Evolutionary conservation across 2,329 filamentous ascomycete genomes (phyloP).

Genomic region (Triangularia verruculosa): DNA sequence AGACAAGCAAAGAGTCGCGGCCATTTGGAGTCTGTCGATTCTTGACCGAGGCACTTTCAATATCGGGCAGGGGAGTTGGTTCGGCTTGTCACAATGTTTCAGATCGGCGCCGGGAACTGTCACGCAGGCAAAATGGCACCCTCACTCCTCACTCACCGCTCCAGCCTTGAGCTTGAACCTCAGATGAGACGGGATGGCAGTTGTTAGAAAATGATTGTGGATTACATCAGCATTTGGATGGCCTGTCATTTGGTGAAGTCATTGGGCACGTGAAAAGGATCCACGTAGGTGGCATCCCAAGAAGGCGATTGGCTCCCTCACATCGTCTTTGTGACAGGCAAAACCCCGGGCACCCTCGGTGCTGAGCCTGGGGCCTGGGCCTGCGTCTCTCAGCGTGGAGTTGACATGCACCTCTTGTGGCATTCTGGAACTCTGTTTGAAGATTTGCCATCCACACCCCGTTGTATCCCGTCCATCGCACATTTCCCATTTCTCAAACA

Average conservation of each 20-base stretch:
- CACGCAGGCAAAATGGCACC: not conserved
- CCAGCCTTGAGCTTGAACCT: not conserved
- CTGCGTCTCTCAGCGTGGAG: not conserved
- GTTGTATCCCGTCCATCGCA: not conserved
- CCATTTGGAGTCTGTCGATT: too few species aligned
- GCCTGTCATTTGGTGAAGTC: not conserved
- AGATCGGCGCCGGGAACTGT: not conserved
- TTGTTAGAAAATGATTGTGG: not conserved
- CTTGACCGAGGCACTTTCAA: not conserved
- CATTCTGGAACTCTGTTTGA: not conserved
- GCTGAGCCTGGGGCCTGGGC: not conserved
- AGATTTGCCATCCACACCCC: not conserved
- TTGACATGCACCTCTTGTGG: not conserved
- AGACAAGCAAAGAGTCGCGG: too few species aligned
- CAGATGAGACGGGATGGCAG: not conserved
- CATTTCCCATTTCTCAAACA: not conserved
- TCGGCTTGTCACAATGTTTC: not conserved
- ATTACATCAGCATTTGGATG: not conserved
- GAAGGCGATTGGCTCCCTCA: not conserved
- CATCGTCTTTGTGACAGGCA: not conserved
- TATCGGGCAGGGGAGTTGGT: too few species aligned
- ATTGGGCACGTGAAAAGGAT: constrained; percentile 1
- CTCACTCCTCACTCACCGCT: too few species aligned
- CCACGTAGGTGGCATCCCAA: not conserved
- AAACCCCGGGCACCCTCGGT: not conserved